Evolutionary conservation across 2,329 filamentous ascomycete species (phyloP).

Genomic region (Achaetomium macrosporum): DNA sequence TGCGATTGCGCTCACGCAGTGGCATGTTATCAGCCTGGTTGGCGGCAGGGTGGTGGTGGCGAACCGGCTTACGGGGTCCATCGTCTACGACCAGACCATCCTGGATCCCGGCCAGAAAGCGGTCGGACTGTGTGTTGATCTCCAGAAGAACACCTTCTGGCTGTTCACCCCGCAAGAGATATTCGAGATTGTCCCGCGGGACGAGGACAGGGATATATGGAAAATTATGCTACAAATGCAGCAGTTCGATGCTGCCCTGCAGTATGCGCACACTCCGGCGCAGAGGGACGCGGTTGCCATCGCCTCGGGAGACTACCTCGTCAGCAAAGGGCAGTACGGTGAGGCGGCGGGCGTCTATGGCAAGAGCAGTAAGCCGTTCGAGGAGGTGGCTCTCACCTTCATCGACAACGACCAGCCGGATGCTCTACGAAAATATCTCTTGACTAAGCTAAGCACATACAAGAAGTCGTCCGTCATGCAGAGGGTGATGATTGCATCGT

Average conservation of each 20-base stretch:
- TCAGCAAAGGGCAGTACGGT: slow-evolving; percentile 71
- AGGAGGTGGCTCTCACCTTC: slow-evolving; percentile 86
- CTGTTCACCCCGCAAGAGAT: slow-evolving; percentile 87
- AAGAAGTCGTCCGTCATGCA: slow-evolving; percentile 88
- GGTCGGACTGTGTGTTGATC: slow-evolving; percentile 80
- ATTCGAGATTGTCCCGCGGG: slow-evolving; percentile 83
- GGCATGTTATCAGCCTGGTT: slow-evolving; percentile 81
- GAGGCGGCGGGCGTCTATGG: slow-evolving; percentile 90
- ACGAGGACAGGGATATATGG: slow-evolving; percentile 92
- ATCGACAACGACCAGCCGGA: slow-evolving; percentile 89
- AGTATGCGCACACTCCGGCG: slow-evolving; percentile 70
- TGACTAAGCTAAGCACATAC: slow-evolving; percentile 74
- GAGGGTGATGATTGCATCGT: slow-evolving; percentile 87
- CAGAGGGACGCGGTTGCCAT: slow-evolving; percentile 91
- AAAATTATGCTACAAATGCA: slow-evolving; percentile 83
- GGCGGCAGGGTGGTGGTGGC: slow-evolving; percentile 78
- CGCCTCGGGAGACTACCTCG: slow-evolving; percentile 83
- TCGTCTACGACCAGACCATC: slow-evolving; percentile 84
- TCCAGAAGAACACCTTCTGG: slow-evolving; percentile 97
- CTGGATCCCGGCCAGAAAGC: slow-evolving; percentile 72
- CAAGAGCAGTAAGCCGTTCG: slow-evolving; percentile 92
- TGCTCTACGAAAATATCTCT: slow-evolving; percentile 80
- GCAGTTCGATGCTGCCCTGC: slow-evolving; percentile 81
- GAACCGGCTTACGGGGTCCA: slow-evolving; percentile 77
- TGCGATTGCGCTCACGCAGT: slow-evolving; percentile 82